Conservation (phyloP, 345 rosid species). For the Eucalyptus curtisii region DNA sequence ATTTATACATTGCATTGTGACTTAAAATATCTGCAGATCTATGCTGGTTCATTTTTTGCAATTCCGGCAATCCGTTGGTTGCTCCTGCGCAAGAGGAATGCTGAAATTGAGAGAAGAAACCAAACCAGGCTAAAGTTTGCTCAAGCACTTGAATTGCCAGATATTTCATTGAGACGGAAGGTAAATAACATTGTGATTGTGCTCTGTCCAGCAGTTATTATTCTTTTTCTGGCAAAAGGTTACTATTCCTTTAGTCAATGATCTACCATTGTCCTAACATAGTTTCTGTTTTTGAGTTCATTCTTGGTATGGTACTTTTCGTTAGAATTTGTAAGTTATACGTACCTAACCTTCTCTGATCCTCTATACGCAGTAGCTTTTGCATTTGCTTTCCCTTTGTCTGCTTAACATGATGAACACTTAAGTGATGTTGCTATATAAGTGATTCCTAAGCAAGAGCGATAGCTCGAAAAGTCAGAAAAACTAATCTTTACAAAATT, state of each 20-base stretch:
- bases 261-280: background rate
- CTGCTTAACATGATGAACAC: background rate
- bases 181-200: conserved; percentile 14
- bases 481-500: background rate
- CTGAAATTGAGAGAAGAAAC: conserved; percentile 79
- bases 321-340: background rate
- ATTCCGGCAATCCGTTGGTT: conserved; percentile 85
- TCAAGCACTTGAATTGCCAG: conserved; percentile 58
- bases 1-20: background rate
- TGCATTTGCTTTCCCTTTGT: background rate
- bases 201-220: background rate
- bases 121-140: conserved; percentile 52
- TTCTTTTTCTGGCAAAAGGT: background rate
- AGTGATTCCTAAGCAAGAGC: background rate
- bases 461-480: background rate
- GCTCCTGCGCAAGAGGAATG: conserved; percentile 42
- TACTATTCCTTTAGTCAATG: background rate
- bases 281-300: background rate
- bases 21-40: conserved; percentile 35
- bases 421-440: background rate
- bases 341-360: background rate
- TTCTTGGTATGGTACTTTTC: background rate
- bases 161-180: conserved; percentile 74
- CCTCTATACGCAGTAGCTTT: background rate
- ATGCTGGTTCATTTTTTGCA: conserved; percentile 96